phyloP scores from a whole-genome alignment of 495 filamentous ascomycete species.

The Tuber brumale region DNA sequence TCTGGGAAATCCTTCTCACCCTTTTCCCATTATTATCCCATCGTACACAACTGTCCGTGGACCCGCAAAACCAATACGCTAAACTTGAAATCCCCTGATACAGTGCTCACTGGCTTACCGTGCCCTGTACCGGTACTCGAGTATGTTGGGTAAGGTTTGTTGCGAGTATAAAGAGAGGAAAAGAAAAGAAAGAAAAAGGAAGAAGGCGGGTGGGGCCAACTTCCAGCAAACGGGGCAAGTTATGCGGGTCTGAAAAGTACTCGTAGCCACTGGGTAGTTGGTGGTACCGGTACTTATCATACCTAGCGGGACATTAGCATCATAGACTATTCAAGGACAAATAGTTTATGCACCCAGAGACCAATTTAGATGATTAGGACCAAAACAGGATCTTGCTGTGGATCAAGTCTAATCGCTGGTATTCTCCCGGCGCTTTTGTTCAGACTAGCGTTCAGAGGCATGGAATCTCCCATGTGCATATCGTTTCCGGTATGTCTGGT shows the following conservation, averaged over 20 bases:
- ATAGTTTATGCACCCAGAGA: not conserved
- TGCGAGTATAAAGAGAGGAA: not conserved
- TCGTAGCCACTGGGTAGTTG: not conserved
- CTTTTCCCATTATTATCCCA: not conserved
- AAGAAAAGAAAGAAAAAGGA: not conserved
- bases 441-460: not conserved
- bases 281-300: not conserved
- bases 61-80: not conserved
- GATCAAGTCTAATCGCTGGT: not conserved
- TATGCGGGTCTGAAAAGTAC: not conserved
- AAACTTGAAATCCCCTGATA: not conserved
- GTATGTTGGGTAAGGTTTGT: not conserved
- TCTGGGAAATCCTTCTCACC: not conserved
- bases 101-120: not conserved
- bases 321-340: not conserved
- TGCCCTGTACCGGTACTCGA: not conserved
- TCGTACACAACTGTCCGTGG: not conserved
- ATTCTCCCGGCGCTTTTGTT: not conserved
- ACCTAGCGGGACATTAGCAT: not conserved
- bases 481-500: not conserved
- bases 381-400: not conserved
- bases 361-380: not conserved
- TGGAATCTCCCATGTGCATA: not conserved
- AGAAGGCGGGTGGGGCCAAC: not conserved
- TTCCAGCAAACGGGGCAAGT: not conserved